Evolutionary conservation across 345 rosid species (phyloP).

Genomic region (Kernera saxatilis): DNA sequence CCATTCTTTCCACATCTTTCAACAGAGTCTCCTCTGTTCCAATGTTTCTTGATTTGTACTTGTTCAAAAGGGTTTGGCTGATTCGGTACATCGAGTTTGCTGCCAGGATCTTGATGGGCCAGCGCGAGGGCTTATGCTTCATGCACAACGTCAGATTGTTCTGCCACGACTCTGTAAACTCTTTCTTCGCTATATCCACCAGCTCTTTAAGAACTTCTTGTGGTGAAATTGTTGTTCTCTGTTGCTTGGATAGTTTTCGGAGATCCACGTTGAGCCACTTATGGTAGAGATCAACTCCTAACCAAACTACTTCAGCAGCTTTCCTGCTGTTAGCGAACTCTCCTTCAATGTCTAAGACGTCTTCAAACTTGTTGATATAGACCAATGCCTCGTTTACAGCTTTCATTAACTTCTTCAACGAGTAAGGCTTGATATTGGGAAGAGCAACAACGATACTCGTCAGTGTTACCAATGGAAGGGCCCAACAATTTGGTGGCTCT

Average conservation of each 20-base stretch:
- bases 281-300: conserved; percentile 56
- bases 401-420: conserved; percentile 35
- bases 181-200: conserved; percentile 44
- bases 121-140: conserved; percentile 41
- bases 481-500: conserved; percentile 71
- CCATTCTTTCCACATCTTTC: conserved; percentile 40
- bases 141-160: conserved; percentile 14
- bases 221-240: conserved; percentile 26
- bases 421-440: conserved; percentile 37
- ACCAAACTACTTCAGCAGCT: conserved; percentile 62
- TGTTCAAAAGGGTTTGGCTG: conserved; percentile 51
- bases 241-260: conserved; percentile 35
- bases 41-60: conserved; percentile 21
- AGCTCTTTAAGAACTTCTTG: conserved; percentile 51
- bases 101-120: conserved; percentile 67
- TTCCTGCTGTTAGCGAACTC: conserved; percentile 38
- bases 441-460: conserved; percentile 59
- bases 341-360: conserved; percentile 30
- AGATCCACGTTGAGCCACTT: conserved; percentile 69
- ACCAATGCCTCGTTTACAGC: conserved; percentile 58
- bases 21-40: conserved; percentile 31
- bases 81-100: conserved; percentile 79
- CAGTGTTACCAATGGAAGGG: conserved; percentile 69
- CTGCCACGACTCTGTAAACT: conserved; percentile 37
- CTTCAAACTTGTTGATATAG: conserved; percentile 51